Conservation (phyloP, 805 yeast species). For the Starmerella powellii region DNA sequence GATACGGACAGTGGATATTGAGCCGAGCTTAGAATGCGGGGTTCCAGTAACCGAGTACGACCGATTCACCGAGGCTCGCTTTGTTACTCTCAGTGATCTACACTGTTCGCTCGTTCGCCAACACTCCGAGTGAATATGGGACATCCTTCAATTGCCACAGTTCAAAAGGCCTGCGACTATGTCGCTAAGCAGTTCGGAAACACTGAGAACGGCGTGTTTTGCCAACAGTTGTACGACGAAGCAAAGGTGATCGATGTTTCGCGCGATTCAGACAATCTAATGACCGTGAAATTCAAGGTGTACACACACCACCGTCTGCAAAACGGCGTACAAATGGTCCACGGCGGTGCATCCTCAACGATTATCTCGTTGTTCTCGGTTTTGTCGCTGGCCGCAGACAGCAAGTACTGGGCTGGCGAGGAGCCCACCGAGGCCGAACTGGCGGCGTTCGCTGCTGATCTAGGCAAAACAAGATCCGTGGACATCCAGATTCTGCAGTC, state of each 20-base stretch:
- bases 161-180: constrained; percentile 10
- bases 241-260: constrained; percentile 10
- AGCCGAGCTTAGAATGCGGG: too few species aligned
- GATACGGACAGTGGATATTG: too few species aligned
- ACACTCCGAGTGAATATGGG: background rate
- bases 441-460: constrained; percentile 5
- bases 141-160: background rate
- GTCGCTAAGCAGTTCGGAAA: constrained; percentile 5
- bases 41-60: too few species aligned
- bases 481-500: constrained; percentile 25
- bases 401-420: constrained; percentile 20
- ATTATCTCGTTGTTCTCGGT: constrained; percentile 23
- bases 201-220: constrained; percentile 10
- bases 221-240: constrained; percentile 15
- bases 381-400: constrained; percentile 23
- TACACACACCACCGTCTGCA: constrained; percentile 19
- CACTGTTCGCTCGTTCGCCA: too few species aligned
- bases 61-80: too few species aligned
- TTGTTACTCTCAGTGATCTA: too few species aligned
- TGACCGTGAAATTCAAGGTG: constrained; percentile 19
- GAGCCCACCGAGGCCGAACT: constrained; percentile 18
- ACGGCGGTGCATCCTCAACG: constrained; percentile 30
- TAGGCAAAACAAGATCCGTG: constrained; percentile 26
- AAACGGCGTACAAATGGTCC: constrained; percentile 24
- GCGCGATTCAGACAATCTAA: constrained; percentile 12